These are phyloP conservation scores for Pseudocercospora cruenta DNA, from an alignment of 2,329 filamentous ascomycete species.

Conservation along the genomic window DNA sequence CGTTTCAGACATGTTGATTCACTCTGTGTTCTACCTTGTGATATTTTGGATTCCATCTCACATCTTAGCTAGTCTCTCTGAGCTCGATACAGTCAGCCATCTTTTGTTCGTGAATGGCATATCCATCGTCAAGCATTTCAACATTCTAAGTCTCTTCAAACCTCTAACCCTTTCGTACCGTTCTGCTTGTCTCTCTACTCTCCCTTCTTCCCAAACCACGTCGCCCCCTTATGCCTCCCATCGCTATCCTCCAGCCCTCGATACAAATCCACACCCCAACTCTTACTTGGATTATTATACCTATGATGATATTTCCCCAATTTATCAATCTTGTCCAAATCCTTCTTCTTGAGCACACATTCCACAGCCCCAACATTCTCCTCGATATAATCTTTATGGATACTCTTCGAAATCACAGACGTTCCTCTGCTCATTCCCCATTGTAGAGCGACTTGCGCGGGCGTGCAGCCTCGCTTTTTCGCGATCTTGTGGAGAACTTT, in stretches of 20 bases:
- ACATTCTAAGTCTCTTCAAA: too few species aligned
- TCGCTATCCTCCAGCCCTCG: slow-evolving; percentile 46
- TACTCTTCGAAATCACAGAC: slow-evolving; percentile 57
- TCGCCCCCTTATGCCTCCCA: slow-evolving; percentile 31
- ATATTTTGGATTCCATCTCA: too few species aligned
- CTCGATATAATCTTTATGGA: slow-evolving; percentile 39
- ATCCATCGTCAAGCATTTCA: too few species aligned
- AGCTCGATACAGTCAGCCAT: too few species aligned
- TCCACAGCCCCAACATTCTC: slow-evolving; percentile 39
- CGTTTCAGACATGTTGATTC: neutral
- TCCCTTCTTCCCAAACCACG: slow-evolving; percentile 13
- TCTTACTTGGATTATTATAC: slow-evolving; percentile 34
- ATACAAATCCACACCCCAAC: slow-evolving; percentile 43
- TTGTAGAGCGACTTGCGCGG: slow-evolving; percentile 58
- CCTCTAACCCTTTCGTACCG: too few species aligned
- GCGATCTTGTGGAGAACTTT: slow-evolving; percentile 66
- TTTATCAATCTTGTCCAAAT: slow-evolving; percentile 44
- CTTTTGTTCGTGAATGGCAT: too few species aligned
- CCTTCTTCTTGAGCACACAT: slow-evolving; percentile 44
- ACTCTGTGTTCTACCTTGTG: neutral
- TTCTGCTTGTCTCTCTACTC: neutral
- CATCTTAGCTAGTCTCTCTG: too few species aligned
- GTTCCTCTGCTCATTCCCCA: slow-evolving; percentile 60
- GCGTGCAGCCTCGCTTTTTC: slow-evolving; percentile 64
- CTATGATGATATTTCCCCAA: slow-evolving; percentile 35